Evolutionary conservation across 2,329 filamentous ascomycete species (phyloP).

Genomic region (Apiospora saccharicola): DNA sequence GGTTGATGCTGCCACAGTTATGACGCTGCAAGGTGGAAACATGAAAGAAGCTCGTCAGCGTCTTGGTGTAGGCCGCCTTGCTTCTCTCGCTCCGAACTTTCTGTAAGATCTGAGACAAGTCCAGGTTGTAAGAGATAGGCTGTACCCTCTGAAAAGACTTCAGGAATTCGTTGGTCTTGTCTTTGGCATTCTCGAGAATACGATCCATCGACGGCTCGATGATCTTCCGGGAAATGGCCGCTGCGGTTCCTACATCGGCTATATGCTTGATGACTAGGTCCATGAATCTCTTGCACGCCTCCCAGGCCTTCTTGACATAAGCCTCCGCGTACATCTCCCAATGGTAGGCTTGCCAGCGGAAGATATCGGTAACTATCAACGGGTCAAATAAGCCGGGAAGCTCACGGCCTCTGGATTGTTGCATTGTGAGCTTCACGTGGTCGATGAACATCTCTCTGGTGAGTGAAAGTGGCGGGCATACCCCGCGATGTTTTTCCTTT

Average conservation of each 20-base stretch:
- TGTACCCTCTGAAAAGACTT: slow-evolving; percentile 39
- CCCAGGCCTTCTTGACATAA: slow-evolving; percentile 24
- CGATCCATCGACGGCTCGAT: slow-evolving; percentile 30
- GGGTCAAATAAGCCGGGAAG: slow-evolving; percentile 47
- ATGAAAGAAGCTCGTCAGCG: too few relatives aligned
- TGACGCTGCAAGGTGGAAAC: too few relatives aligned
- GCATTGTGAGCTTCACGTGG: slow-evolving; percentile 38
- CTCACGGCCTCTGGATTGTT: slow-evolving; percentile 41
- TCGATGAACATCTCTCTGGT: slow-evolving; percentile 32
- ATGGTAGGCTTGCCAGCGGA: slow-evolving; percentile 42
- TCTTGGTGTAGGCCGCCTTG: too few relatives aligned
- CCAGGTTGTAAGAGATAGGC: slow-evolving; percentile 49
- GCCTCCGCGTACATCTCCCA: slow-evolving; percentile 39
- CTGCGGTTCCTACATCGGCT: slow-evolving; percentile 33
- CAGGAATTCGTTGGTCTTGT: slow-evolving; percentile 40
- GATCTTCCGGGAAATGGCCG: slow-evolving; percentile 27
- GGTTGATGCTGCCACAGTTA: too few relatives aligned
- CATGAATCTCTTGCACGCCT: slow-evolving; percentile 30
- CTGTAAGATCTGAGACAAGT: background rate
- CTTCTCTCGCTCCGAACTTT: background rate
- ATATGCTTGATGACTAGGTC: slow-evolving; percentile 32
- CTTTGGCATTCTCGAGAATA: slow-evolving; percentile 31
- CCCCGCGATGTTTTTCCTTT: too few relatives aligned
- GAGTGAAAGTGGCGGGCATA: too few relatives aligned
- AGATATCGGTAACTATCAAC: slow-evolving; percentile 43